Evolutionary conservation across 192 early-diverging fungal genomes (phyloP), one percentile per base, ranked within the genome.

Genomic region (Anaeromyces robustus): DNA sequence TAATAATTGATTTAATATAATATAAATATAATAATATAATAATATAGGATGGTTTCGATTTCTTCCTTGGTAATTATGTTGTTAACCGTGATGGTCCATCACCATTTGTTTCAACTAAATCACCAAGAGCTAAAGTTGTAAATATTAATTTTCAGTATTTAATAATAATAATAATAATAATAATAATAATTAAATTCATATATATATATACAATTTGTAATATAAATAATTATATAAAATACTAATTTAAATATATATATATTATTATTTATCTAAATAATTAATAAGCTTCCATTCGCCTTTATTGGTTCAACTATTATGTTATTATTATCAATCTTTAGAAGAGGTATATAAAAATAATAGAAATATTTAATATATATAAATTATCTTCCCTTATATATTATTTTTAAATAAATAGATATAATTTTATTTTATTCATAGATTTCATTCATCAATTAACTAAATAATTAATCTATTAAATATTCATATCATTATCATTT

Each of bases 21-120:
- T n/a, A n/a, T n/a, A n/a, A 59, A 29, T 30, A 30, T 77, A 12
- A 77, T 16, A 13, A 29, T 80, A 18, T 30, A 18, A n/a, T 4
- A 59, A 16, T 28, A 81, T 80, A 89, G 90, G 97, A 99, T 86
- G 92, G 91, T 28, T 95, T 92, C 80, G 96, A 99, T 84, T 83
- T 99, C 43, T 90, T 99, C 81, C 86, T 97, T 77, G 96, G 96
- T 17, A 86, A 83, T 22, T 90, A 88, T 80, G 37, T 83, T 34
- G 86, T 90, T 32, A n/a, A 84, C 26, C 16, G 30, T 29, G 29
- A 30, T 16, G 5, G 4, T 2, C 34, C 80, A 29, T 84, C 82
- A 5, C 84, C 84, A 26, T 86, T 86, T 28, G 22, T 52, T 52
- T 2, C 1, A 19, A 2, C 2, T 22, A 30, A 77, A 77, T 52